Evolutionary conservation across 2,329 filamentous ascomycete genomes (phyloP), one percentile per base, ranked within the genome.

Genomic region (Berkeleyomyces basicola): DNA sequence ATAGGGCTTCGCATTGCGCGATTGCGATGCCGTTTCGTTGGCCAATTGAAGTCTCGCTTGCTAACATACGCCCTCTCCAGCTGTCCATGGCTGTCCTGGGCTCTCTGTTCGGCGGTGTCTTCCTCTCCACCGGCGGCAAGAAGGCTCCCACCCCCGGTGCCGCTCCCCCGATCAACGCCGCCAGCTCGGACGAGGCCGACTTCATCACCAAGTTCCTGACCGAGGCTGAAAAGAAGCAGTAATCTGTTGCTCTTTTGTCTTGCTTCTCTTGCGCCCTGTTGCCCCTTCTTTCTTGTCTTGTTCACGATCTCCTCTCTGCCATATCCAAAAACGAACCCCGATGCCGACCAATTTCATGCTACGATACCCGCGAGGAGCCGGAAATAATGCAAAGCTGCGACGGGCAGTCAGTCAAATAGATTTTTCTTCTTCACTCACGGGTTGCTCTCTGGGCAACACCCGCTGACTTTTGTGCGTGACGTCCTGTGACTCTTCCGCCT

Each of bases 121-220:
- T 77, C 71, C 68, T 74, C 46, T 73, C 74, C 61, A 64, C 74
- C 63, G 71, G 74, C 58, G 77, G 80, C 65, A 71, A 75, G 70
- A 73, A 73, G 67, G 68, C 72, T 58, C 72, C 75, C 65, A 70
- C 74, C 51, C 75, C 77, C 66, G 68, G 71, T 57, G 74, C 77
- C 64, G 71, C 78, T 59, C 81, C 81, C 66, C 81, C 81, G 59
- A 81, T 84, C 76, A 83, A 83, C 72, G 81, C 81, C 65, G 78
- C 79, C 61, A 82, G 77, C 74, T 76, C 80, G 69, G 81, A 83
- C 70, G 81, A 84, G 76, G 80, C 78, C 72, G 79, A 83, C 71
- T 84, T 84, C 74, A 82, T 84, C 77, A 64, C 63, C 58, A 82
- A 83, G 81, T 83, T 73, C 75, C 78, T 66, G n/a, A 59, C 63